These are phyloP conservation scores for Eucalyptus polybractea DNA, from an alignment of 345 rosid species.

Conservation along the genomic window DNA sequence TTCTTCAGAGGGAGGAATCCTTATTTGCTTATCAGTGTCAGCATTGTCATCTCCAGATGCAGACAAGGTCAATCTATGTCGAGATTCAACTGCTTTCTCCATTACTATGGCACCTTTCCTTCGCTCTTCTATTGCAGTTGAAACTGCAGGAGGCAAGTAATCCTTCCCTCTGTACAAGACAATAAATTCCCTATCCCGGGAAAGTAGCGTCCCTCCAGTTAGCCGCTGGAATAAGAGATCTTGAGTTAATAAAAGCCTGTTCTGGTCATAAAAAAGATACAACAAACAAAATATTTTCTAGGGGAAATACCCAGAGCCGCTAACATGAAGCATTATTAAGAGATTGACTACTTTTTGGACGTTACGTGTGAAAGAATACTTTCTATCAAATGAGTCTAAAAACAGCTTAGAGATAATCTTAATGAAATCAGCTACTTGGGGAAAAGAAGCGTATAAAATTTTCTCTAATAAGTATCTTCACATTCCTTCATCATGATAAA, in stretches of 20 bases:
- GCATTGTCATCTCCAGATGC: constrained; percentile 4
- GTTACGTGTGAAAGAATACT: not conserved
- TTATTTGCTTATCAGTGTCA: constrained; percentile 2
- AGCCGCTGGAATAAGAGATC: constrained; percentile 49
- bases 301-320: not conserved
- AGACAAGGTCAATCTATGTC: not conserved
- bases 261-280: not conserved
- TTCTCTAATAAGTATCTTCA: not conserved
- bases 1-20: constrained; percentile 3
- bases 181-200: constrained; percentile 77
- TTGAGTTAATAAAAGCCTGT: not conserved
- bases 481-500: not conserved
- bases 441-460: not conserved
- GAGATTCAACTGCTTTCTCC: constrained; percentile 13
- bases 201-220: constrained; percentile 76
- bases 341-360: not conserved
- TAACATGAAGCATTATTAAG: not conserved
- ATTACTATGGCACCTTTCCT: constrained; percentile 26
- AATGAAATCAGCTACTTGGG: not conserved
- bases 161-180: constrained; percentile 92
- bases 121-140: constrained; percentile 73
- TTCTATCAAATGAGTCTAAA: not conserved
- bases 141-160: constrained; percentile 80
- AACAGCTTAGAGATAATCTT: not conserved
- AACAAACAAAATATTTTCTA: not conserved